Evolutionary conservation across 768 basidiomycete genomes (phyloP).

Genomic region (Amylocystis lapponica): DNA sequence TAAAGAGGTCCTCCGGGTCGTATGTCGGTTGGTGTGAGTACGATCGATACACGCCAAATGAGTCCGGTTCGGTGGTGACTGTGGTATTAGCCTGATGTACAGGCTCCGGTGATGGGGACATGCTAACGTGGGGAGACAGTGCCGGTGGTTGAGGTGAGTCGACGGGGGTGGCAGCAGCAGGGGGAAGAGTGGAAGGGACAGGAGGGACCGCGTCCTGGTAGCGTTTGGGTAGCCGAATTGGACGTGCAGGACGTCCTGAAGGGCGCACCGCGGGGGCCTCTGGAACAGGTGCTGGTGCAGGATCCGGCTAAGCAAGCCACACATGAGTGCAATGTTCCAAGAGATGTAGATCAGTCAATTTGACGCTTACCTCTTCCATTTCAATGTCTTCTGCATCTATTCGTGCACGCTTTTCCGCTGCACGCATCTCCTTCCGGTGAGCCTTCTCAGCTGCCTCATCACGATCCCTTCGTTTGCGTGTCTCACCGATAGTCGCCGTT

Average conservation of each 20-base stretch:
- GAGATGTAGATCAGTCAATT: neutral
- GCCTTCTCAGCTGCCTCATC: neutral
- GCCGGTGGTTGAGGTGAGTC: neutral
- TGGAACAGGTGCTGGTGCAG: neutral
- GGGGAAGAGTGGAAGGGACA: neutral
- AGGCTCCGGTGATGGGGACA: neutral
- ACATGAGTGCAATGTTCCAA: neutral
- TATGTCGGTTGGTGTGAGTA: neutral
- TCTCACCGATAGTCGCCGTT: no score
- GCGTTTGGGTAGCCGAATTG: neutral
- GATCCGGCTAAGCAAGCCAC: neutral
- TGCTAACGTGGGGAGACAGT: no score
- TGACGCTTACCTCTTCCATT: neutral
- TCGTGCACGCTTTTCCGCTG: neutral
- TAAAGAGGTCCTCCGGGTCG: neutral
- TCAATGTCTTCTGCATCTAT: neutral
- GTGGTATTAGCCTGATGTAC: neutral
- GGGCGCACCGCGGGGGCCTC: neutral
- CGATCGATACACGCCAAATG: neutral
- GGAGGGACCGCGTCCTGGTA: neutral
- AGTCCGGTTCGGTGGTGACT: neutral
- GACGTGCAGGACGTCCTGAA: neutral
- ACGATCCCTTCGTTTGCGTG: no score
- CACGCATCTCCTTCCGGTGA: neutral
- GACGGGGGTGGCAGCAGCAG: neutral